Conservation (phyloP, 345 rosid genomes). For the Microthlaspi erraticum region DNA sequence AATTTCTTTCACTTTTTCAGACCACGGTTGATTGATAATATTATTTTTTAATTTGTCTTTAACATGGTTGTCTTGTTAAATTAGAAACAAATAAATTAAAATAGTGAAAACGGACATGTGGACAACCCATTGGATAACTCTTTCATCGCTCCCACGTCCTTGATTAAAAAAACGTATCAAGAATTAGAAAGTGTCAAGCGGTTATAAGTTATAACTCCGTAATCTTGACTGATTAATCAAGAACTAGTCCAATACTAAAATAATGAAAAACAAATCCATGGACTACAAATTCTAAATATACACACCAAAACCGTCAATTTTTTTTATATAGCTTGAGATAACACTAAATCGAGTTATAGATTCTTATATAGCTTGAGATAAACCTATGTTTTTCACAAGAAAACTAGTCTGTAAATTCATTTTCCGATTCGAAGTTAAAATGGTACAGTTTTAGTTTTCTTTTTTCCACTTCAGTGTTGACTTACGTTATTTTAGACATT, state of each 20-base stretch:
- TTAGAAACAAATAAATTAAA: not conserved
- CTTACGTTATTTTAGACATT: not conserved
- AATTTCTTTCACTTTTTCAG: constrained; percentile 10
- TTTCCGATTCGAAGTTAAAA: not conserved
- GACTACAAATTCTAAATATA: not conserved
- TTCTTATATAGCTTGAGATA: not conserved
- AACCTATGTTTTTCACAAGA: not conserved
- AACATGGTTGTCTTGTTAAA: constrained; percentile 3
- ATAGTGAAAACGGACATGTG: constrained; percentile 10
- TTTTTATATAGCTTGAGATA: not conserved
- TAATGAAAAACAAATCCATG: constrained; percentile 12
- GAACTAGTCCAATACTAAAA: constrained; percentile 33
- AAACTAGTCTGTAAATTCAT: not conserved
- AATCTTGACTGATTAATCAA: constrained; percentile 24
- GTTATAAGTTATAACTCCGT: constrained; percentile 23
- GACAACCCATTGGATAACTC: constrained; percentile 22
- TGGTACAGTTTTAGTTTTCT: not conserved
- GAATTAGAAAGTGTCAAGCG: constrained; percentile 40
- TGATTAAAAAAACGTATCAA: not conserved
- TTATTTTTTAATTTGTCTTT: too few relatives aligned
- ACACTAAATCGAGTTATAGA: not conserved
- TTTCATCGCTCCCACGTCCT: constrained; percentile 38
- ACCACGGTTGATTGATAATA: not conserved
- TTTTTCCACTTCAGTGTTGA: not conserved
- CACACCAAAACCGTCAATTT: not conserved